Percentiles rank a stretch among this genome's conserved stretches.
Conservation (phyloP, 225 moss, liverwort and hornwort species). For the Physcomitrellopsis africana region DNA sequence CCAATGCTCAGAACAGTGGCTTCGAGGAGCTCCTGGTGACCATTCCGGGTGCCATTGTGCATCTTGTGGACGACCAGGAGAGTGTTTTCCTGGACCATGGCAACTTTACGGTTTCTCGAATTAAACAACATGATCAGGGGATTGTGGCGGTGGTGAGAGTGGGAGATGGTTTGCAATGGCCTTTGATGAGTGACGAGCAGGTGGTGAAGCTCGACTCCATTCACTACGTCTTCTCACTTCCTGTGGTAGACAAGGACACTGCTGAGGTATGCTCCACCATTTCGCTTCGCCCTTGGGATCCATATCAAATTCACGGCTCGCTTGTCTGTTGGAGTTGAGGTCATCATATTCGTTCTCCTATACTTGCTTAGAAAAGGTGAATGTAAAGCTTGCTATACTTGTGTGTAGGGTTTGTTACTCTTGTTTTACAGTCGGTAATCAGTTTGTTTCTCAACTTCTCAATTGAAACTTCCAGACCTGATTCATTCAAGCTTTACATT, state of each 20-base stretch:
- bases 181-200: slow-evolving; percentile 62
- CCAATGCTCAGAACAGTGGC: background rate
- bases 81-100: slow-evolving; percentile 67
- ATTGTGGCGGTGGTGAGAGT: slow-evolving; percentile 70
- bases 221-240: slow-evolving; percentile 82
- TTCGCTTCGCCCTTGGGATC: background rate
- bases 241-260: slow-evolving; percentile 26
- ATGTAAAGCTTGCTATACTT: background rate
- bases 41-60: slow-evolving; percentile 75
- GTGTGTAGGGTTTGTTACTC: background rate
- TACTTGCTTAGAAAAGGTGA: background rate
- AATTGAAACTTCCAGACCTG: background rate
- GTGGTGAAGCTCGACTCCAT: slow-evolving; percentile 77
- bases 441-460: background rate
- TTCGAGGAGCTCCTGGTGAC: slow-evolving; percentile 63
- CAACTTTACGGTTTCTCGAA: slow-evolving; percentile 59
- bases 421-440: background rate
- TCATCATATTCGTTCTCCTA: background rate
- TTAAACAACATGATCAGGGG: slow-evolving; percentile 61
- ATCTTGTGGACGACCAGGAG: slow-evolving; percentile 70
- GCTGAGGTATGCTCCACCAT: slow-evolving; percentile 1
- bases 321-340: background rate
- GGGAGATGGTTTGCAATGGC: slow-evolving; percentile 70
- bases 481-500: too few species aligned
- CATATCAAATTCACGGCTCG: background rate